Percentiles rank a stretch among this genome's conserved stretches.
Evolutionary conservation across 495 filamentous ascomycete species (phyloP).

Genomic region (Penicillium nucicola): DNA sequence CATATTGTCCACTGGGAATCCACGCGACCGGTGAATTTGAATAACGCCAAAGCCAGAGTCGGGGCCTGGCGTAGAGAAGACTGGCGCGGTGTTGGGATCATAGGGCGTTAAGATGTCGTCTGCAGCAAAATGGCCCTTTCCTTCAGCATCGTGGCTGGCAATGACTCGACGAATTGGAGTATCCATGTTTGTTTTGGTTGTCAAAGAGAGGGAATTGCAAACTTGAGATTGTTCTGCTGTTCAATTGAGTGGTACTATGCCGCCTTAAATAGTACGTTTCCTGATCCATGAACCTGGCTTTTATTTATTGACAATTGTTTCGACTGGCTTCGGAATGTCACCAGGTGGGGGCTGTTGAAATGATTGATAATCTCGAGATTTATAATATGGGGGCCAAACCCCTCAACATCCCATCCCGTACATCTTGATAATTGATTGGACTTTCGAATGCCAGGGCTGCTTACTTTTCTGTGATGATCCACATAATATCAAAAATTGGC

Average conservation of each 20-base stretch:
- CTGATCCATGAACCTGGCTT: too few species aligned
- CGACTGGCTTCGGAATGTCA: too few species aligned
- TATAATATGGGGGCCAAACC: slow-evolving; percentile 3
- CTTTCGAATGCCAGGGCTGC: too few species aligned
- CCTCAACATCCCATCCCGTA: not conserved
- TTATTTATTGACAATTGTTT: too few species aligned
- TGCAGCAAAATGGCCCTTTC: slow-evolving; percentile 20
- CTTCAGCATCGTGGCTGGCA: slow-evolving; percentile 13
- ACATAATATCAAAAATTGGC: too few species aligned
- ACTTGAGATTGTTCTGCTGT: not conserved
- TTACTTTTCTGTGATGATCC: too few species aligned
- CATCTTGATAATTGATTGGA: too few species aligned
- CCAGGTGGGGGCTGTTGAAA: not conserved
- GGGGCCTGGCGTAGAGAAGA: slow-evolving; percentile 13
- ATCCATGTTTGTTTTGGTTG: slow-evolving; percentile 9
- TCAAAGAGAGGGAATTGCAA: too few species aligned
- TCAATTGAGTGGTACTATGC: too few species aligned
- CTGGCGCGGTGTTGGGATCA: slow-evolving; percentile 21
- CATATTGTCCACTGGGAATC: slow-evolving; percentile 24
- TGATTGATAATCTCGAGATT: slow-evolving; percentile 11
- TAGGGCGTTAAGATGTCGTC: slow-evolving; percentile 22
- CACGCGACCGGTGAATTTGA: slow-evolving; percentile 25
- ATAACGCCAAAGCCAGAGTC: slow-evolving; percentile 21
- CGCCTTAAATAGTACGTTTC: too few species aligned
- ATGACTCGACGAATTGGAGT: slow-evolving; percentile 23